Percentiles rank a stretch among this genome's conserved stretches.
These are phyloP conservation scores for Choanephora cucurbitarum DNA, from an alignment of 371 early-diverging fungal species.

Conservation along the genomic window DNA sequence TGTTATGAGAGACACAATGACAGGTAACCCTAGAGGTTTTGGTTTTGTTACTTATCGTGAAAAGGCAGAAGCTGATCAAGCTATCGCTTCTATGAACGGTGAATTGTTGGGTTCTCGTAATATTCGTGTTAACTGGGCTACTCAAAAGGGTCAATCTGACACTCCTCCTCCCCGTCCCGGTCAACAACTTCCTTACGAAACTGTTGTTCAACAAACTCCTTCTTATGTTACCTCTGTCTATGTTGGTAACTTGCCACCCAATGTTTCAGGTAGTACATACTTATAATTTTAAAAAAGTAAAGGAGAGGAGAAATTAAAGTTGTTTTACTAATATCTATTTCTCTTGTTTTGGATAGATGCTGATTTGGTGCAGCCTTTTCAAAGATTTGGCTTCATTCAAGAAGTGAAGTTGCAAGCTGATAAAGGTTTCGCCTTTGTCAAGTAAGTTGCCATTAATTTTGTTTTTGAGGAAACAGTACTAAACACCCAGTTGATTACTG, in stretches of 20 bases:
- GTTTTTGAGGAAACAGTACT: not conserved
- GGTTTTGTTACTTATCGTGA: conserved; percentile 85
- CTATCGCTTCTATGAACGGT: conserved; percentile 88
- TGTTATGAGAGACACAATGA: conserved; percentile 77
- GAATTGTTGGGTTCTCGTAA: conserved; percentile 65
- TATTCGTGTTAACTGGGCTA: conserved; percentile 74
- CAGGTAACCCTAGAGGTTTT: conserved; percentile 83
- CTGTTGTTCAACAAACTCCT: conserved; percentile 73
- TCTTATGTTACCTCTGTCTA: conserved; percentile 86
- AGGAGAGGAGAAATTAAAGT: conserved; percentile 60
- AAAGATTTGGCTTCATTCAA: conserved; percentile 73
- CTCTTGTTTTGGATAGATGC: conserved; percentile 35
- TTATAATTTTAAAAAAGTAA: too few species aligned
- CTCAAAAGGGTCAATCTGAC: conserved; percentile 61
- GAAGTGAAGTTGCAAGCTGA: conserved; percentile 88
- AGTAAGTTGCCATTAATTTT: conserved; percentile 41
- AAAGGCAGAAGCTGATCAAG: conserved; percentile 77
- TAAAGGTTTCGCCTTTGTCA: conserved; percentile 89
- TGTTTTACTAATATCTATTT: too few species aligned
- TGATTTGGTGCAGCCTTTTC: conserved; percentile 55
- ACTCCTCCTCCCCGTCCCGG: conserved; percentile 58
- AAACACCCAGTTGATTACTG: too few species aligned
- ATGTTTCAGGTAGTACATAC: conserved; percentile 20
- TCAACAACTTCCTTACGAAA: conserved; percentile 67
- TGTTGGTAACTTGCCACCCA: conserved; percentile 81